Evolutionary conservation across 164 flowering plant species (phyloP).

Genomic region (Vitis amurensis): DNA sequence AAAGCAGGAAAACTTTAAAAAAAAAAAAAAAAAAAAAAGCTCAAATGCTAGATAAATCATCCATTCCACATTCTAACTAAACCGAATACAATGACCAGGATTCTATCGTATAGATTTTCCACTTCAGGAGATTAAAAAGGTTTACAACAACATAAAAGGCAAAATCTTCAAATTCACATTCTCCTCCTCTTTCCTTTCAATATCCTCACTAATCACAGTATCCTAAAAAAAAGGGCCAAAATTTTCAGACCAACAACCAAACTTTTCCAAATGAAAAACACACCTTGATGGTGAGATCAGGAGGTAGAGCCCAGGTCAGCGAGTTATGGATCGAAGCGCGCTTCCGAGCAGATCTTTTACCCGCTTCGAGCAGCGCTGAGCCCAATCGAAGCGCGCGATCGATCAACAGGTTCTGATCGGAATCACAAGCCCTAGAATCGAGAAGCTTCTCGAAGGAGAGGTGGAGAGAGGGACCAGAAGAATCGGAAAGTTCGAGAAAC

Average conservation of each 20-base stretch:
- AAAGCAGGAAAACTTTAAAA: too few relatives aligned
- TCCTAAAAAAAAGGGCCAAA: background rate
- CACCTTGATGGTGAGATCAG: slow-evolving; percentile 85
- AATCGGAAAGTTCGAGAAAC: slow-evolving; percentile 49
- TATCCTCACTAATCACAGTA: background rate
- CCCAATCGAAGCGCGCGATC: slow-evolving; percentile 60
- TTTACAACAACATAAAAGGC: background rate
- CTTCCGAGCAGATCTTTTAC: slow-evolving; percentile 53
- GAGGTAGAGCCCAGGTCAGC: slow-evolving; percentile 67
- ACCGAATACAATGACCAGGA: too few relatives aligned
- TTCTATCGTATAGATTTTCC: too few relatives aligned
- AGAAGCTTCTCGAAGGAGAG: slow-evolving; percentile 63
- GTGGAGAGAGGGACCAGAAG: slow-evolving; percentile 41
- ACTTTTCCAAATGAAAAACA: background rate
- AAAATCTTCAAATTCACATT: background rate
- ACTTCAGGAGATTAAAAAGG: too few relatives aligned
- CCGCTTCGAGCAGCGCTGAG: slow-evolving; percentile 58
- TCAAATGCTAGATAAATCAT: too few relatives aligned
- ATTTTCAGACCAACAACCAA: background rate
- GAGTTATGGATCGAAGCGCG: slow-evolving; percentile 69
- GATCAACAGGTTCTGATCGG: slow-evolving; percentile 50
- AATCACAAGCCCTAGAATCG: slow-evolving; percentile 45
- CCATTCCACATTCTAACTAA: too few relatives aligned
- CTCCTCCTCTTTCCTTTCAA: background rate
- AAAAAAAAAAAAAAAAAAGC: too few relatives aligned